Conservation (phyloP, 1,139 yeast genomes). For the Magnusiomyces suaveolens region DNA sequence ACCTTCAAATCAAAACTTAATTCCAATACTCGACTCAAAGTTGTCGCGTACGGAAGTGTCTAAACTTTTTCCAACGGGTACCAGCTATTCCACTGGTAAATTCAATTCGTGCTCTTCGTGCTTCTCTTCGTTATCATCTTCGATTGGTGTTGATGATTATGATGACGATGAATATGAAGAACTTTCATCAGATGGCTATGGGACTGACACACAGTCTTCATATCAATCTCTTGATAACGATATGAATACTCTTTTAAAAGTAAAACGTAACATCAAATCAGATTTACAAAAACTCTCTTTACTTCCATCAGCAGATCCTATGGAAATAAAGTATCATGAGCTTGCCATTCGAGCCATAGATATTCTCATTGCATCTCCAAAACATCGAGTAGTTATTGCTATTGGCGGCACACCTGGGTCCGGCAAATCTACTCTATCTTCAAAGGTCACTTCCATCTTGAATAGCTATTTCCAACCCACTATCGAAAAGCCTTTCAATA, state of each 20-base stretch:
- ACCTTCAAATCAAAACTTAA: no score
- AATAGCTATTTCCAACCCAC: background rate
- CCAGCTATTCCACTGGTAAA: background rate
- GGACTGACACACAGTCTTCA: background rate
- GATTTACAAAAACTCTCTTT: background rate
- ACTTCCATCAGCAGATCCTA: background rate
- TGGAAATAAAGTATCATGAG: background rate
- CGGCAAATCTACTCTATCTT: no score
- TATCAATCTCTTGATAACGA: background rate
- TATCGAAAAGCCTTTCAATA: background rate
- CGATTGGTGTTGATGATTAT: background rate
- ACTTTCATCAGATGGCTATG: background rate
- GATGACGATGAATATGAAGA: background rate
- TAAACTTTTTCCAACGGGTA: no score
- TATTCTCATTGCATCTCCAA: background rate
- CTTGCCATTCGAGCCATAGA: conserved; percentile 2
- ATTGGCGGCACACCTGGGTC: conserved; percentile 69
- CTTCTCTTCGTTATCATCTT: background rate
- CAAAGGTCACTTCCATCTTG: conserved; percentile 28
- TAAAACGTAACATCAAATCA: background rate
- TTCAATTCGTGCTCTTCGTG: background rate
- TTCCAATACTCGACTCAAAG: no score
- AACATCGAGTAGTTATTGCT: conserved; percentile 41
- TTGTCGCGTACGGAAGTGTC: no score
- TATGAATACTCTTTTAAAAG: background rate